Conservation (phyloP, 202 grass and related monocot species). For the Setaria italica region DNA sequence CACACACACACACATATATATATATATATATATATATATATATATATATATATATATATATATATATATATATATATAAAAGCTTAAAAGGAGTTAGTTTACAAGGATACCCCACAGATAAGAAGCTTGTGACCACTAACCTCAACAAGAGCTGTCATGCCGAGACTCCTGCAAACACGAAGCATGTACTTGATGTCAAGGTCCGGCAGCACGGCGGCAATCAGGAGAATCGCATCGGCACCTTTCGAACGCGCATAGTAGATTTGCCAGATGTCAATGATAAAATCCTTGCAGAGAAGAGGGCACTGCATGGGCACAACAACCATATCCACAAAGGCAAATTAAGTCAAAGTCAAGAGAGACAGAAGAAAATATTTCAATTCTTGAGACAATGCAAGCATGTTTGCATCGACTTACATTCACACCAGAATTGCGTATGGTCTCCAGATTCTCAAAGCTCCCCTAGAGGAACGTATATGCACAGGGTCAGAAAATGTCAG, state of each 20-base stretch:
- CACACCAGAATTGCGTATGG: conserved; percentile 75
- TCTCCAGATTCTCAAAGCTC: conserved; percentile 81
- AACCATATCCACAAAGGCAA: neutral
- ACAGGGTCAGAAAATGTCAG: conserved; percentile 7
- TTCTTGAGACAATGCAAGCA: neutral
- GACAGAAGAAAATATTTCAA: neutral
- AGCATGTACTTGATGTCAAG: conserved; percentile 84
- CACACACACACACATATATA: too few species aligned
- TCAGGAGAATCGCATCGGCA: conserved; percentile 85
- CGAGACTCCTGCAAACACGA: conserved; percentile 60
- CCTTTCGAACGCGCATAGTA: conserved; percentile 90
- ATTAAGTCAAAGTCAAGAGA: neutral
- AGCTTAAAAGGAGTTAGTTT: too few species aligned
- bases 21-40: too few species aligned
- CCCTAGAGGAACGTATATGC: conserved; percentile 42
- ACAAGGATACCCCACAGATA: neutral
- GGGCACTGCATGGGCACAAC: conserved; percentile 69
- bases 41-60: too few species aligned
- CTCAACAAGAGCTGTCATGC: conserved; percentile 83
- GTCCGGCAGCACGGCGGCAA: conserved; percentile 84
- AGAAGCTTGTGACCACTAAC: conserved; percentile 30
- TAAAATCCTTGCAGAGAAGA: conserved; percentile 90
- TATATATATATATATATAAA: too few species aligned
- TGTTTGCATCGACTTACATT: conserved; percentile 43
- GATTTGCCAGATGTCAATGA: conserved; percentile 89